Evolutionary conservation across 108 stramenopile genomes (phyloP).

Genomic region (Fragilaria radians): DNA sequence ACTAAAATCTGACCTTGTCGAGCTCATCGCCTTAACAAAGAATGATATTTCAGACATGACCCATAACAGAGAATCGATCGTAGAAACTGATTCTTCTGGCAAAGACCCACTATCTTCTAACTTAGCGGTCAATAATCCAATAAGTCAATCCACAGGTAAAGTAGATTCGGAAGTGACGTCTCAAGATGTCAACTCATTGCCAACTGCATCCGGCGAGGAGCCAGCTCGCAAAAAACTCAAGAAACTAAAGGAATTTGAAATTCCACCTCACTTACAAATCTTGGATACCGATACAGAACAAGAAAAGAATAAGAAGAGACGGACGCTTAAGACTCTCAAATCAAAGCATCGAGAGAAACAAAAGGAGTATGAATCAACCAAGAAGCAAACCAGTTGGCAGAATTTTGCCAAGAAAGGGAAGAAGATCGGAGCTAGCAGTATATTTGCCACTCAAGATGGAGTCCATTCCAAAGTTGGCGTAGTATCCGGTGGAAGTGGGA

Average conservation of each 20-base stretch:
- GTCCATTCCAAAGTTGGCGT: constrained; percentile 70
- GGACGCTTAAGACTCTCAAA: constrained; percentile 71
- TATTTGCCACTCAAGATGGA: constrained; percentile 69
- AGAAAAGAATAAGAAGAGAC: constrained; percentile 55
- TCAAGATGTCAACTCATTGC: constrained; percentile 4
- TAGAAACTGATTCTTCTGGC: too few species aligned
- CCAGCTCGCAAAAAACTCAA: constrained; percentile 35
- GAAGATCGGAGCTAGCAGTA: constrained; percentile 24
- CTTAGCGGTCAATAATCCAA: neutral
- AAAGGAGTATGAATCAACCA: constrained; percentile 58
- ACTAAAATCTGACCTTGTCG: constrained; percentile 67
- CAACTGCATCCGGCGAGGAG: neutral
- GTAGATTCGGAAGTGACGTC: neutral
- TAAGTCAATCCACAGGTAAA: neutral
- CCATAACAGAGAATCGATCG: neutral
- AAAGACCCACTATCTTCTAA: neutral
- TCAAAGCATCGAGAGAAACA: constrained; percentile 52
- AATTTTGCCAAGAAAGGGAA: constrained; percentile 57
- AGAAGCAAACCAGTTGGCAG: constrained; percentile 77
- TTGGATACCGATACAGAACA: constrained; percentile 64
- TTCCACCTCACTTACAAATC: constrained; percentile 61
- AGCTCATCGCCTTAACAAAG: constrained; percentile 53
- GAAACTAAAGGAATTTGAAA: constrained; percentile 48
- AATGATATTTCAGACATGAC: neutral
- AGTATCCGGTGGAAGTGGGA: constrained; percentile 50